Base-by-base conservation (phyloP, 139 green algal genomes). In the Coccomyxa sp. region DNA sequence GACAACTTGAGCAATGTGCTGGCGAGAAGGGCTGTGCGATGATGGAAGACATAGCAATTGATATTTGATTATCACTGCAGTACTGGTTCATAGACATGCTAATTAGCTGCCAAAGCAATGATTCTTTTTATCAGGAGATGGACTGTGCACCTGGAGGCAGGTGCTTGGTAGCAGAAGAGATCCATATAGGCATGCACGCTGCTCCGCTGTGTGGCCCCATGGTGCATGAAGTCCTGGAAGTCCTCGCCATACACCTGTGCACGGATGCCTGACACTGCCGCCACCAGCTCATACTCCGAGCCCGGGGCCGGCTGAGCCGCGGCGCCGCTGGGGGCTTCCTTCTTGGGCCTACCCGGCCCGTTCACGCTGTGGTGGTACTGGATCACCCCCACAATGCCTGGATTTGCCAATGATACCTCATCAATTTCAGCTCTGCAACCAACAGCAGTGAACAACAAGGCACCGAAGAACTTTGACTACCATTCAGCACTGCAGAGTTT, bases 91-190 rank as follows among this genome's bases (percentile, higher is more conserved):
- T 7, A 51, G 3, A 7, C 38, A 51, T 51, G 38, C 38, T 51
- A 7, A 51, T 51, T 7, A 51, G 38, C 38, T 51, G 38, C 38
- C 38, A 51, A 7, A 7, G 38, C 38, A 51, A 51, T 7, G 38
- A 7, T 7, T 51, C 38, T 51, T 51, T 51, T 51, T 51, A 11
- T 7, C 7, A 7, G 38, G 38, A 51, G 7, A 7, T 51, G 38
- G 38, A 51, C 3, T 71, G 63, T 28, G 18, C 18, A 71, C 63
- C 63, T 71, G 18, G 63, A 71, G 51, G 77, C 59, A 12, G 77
- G 77, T 10, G 74, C 60, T 30, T 85, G 85, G 30, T 85, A 85
- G 63, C 85, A 85, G 58, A 88, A 85, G 0, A 88, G 74, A 77
- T 88, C 85, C 57, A 85, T 51, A 51, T 82, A 85, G 23, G 66